Percentiles rank a stretch among this genome's conserved stretches.
Evolutionary conservation across 305 asterid species (phyloP).

Genomic region (Solanum hybrid): DNA sequence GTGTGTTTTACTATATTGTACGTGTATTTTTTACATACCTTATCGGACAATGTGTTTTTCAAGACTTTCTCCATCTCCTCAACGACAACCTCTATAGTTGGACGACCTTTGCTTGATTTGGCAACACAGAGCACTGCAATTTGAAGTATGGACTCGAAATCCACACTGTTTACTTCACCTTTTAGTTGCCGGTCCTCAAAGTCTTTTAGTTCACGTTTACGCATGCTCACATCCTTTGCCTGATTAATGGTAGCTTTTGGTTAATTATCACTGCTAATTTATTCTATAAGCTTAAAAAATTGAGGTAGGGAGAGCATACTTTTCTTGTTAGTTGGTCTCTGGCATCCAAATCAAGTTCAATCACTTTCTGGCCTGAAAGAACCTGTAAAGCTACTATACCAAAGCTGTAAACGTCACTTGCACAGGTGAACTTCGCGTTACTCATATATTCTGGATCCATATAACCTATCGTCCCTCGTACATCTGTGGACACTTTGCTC

Average conservation of each 20-base stretch:
- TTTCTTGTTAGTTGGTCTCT: slow-evolving; percentile 74
- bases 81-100: slow-evolving; percentile 48
- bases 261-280: not conserved
- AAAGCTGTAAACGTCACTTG: slow-evolving; percentile 75
- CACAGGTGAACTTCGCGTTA: slow-evolving; percentile 70
- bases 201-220: slow-evolving; percentile 48
- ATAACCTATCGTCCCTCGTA: slow-evolving; percentile 73
- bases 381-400: slow-evolving; percentile 74
- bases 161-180: slow-evolving; percentile 36
- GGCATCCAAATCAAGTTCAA: slow-evolving; percentile 64
- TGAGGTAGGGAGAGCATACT: slow-evolving; percentile 18
- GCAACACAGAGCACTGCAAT: slow-evolving; percentile 68
- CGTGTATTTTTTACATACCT: slow-evolving; percentile 16
- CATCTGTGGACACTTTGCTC: slow-evolving; percentile 71
- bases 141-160: slow-evolving; percentile 65
- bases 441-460: slow-evolving; percentile 93
- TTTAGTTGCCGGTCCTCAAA: slow-evolving; percentile 50
- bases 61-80: slow-evolving; percentile 66
- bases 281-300: not conserved
- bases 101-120: slow-evolving; percentile 71
- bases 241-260: not conserved
- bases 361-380: slow-evolving; percentile 64
- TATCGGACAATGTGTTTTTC: slow-evolving; percentile 38
- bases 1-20: not conserved
- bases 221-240: slow-evolving; percentile 75